Conservation (phyloP, 148 eudicot species). For the Chenopodium album region DNA sequence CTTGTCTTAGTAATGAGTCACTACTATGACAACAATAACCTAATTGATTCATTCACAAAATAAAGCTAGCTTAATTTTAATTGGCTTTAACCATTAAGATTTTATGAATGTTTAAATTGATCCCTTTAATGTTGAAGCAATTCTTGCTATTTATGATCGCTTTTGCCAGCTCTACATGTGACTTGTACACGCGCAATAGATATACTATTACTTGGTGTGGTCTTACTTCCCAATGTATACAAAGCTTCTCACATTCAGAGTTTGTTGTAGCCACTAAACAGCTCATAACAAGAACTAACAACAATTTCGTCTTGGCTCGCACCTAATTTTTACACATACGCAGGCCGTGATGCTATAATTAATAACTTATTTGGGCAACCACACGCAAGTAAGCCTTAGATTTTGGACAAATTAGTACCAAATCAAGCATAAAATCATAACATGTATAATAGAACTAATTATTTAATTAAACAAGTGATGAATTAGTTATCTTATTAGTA, state of each 20-base stretch:
- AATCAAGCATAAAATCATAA: constrained; percentile 9
- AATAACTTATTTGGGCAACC: constrained; percentile 6
- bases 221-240: neutral
- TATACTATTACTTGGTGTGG: neutral
- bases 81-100: too few relatives aligned
- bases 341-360: neutral
- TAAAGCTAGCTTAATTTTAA: too few relatives aligned
- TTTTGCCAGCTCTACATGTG: too few relatives aligned
- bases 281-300: constrained; percentile 28
- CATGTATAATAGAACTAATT: neutral
- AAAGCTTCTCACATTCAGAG: constrained; percentile 13
- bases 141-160: too few relatives aligned
- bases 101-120: too few relatives aligned
- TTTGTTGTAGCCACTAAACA: constrained; percentile 31
- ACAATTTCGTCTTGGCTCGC: constrained; percentile 13
- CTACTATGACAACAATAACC: too few relatives aligned
- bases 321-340: constrained; percentile 35
- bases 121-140: too few relatives aligned
- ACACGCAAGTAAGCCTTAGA: constrained; percentile 19
- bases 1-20: too few relatives aligned
- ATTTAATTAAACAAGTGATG: neutral
- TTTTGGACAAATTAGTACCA: constrained; percentile 23
- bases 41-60: too few relatives aligned
- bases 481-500: neutral
- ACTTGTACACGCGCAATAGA: neutral